These are phyloP conservation scores for Zangia roseola DNA, from an alignment of 768 basidiomycete genomes.

Conservation along the genomic window DNA sequence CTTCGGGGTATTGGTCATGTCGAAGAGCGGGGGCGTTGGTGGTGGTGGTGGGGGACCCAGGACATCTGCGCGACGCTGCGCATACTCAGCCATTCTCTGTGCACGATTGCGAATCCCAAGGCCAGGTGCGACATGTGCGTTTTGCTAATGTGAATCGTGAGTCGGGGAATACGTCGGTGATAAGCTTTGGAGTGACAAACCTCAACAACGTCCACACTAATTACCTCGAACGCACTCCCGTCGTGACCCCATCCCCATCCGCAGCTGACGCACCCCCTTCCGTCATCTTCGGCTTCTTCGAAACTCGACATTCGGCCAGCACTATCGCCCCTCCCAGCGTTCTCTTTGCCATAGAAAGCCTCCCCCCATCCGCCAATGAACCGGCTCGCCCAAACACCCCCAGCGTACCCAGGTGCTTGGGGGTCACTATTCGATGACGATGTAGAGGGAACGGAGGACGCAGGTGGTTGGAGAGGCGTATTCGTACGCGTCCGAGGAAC, in stretches of 20 bases:
- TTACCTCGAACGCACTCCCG: slow-evolving; percentile 71
- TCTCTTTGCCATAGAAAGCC: slow-evolving; percentile 31
- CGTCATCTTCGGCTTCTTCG: slow-evolving; percentile 52
- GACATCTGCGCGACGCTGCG: slow-evolving; percentile 54
- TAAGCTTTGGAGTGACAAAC: slow-evolving; percentile 38
- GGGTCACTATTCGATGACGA: slow-evolving; percentile 29
- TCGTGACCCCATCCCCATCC: slow-evolving; percentile 81
- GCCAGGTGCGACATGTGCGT: slow-evolving; percentile 51
- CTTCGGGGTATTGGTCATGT: slow-evolving; percentile 38
- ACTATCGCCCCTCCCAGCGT: slow-evolving; percentile 28
- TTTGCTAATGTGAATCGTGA: slow-evolving; percentile 38
- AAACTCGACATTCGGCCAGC: slow-evolving; percentile 27
- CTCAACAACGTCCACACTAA: slow-evolving; percentile 61
- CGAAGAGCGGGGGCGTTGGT: slow-evolving; percentile 29
- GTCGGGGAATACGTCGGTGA: not conserved
- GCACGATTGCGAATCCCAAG: slow-evolving; percentile 58
- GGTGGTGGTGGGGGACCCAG: slow-evolving; percentile 26
- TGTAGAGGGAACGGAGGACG: slow-evolving; percentile 22
- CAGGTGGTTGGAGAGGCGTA: slow-evolving; percentile 25
- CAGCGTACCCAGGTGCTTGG: slow-evolving; percentile 24
- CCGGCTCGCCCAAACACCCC: slow-evolving; percentile 35
- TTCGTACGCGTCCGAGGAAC: slow-evolving; percentile 30
- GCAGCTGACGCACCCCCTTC: slow-evolving; percentile 59
- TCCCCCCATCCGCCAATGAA: slow-evolving; percentile 45
- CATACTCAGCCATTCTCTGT: slow-evolving; percentile 68